These are phyloP conservation scores for Stentor coeruleus DNA, from an alignment of 73 alveolate species.

Conservation along the genomic window DNA sequence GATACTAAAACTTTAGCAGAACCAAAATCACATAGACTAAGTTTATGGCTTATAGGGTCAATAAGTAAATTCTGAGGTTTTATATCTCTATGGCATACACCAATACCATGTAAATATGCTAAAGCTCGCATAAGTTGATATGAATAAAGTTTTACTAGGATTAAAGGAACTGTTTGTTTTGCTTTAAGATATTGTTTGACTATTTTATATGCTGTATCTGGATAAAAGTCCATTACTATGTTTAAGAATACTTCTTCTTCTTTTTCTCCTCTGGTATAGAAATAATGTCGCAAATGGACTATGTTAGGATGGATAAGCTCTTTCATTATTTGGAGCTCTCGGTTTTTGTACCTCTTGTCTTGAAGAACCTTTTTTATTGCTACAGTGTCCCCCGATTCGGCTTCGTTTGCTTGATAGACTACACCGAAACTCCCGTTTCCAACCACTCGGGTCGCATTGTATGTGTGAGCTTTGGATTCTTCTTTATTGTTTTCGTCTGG, in stretches of 20 bases:
- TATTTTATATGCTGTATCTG: slow-evolving; percentile 59
- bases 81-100: slow-evolving; percentile 95
- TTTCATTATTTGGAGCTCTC: slow-evolving; percentile 62
- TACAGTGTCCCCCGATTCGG: slow-evolving; percentile 69
- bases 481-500: too few species aligned
- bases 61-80: slow-evolving; percentile 98
- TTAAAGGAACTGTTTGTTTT: slow-evolving; percentile 53
- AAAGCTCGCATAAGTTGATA: slow-evolving; percentile 81
- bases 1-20: slow-evolving; percentile 54
- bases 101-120: slow-evolving; percentile 86
- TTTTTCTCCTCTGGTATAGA: slow-evolving; percentile 61
- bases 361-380: slow-evolving; percentile 75
- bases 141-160: slow-evolving; percentile 65
- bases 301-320: slow-evolving; percentile 66
- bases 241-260: slow-evolving; percentile 68
- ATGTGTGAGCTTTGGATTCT: too few species aligned
- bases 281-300: slow-evolving; percentile 50
- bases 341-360: slow-evolving; percentile 68
- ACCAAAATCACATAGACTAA: slow-evolving; percentile 80
- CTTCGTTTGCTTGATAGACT: slow-evolving; percentile 41
- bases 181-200: slow-evolving; percentile 40
- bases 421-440: slow-evolving; percentile 53
- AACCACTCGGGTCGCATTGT: too few species aligned
- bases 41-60: slow-evolving; percentile 62
- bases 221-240: slow-evolving; percentile 75